These are phyloP conservation scores for Aspergillus terreus DNA, from an alignment of 2,329 filamentous ascomycete species.

Conservation along the genomic window DNA sequence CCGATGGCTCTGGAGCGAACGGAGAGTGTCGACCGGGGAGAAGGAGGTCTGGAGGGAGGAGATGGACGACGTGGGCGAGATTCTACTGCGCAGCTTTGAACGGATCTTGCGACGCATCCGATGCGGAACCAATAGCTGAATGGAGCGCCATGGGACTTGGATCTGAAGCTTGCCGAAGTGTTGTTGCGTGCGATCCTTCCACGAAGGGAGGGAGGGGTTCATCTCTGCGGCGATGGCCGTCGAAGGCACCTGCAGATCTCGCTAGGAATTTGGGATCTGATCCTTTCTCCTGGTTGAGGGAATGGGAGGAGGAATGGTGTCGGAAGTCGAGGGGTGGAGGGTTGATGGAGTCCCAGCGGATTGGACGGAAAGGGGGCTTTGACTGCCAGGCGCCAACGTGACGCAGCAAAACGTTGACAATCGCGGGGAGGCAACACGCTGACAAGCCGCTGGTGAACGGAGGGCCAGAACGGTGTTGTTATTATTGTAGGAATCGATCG, in stretches of 20 bases:
- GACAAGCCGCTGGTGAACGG: conserved; percentile 5
- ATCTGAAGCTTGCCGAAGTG: conserved; percentile 45
- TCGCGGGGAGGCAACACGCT: conserved; percentile 12
- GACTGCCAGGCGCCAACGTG: conserved; percentile 15
- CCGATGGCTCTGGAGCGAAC: conserved; percentile 69
- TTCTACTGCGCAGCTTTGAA: conserved; percentile 64
- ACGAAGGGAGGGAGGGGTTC: conserved; percentile 38
- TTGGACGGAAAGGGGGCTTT: conserved; percentile 15
- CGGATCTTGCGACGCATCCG: conserved; percentile 64
- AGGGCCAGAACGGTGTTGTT: conserved; percentile 2
- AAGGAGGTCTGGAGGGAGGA: conserved; percentile 76
- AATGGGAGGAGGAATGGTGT: background rate
- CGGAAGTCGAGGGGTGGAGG: background rate
- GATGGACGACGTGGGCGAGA: conserved; percentile 68
- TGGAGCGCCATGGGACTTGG: conserved; percentile 48
- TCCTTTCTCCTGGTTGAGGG: background rate
- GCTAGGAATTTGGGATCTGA: conserved; percentile 1
- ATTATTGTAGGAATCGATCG: background rate
- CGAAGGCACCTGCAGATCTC: conserved; percentile 16
- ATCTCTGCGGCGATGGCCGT: conserved; percentile 27
- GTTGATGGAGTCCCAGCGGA: conserved; percentile 6
- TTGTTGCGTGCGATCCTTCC: conserved; percentile 45
- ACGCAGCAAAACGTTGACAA: conserved; percentile 13
- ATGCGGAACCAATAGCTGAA: conserved; percentile 55
- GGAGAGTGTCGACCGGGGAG: conserved; percentile 73